phyloP scores from a whole-genome alignment of 2,329 filamentous ascomycete species.

The Xylaria sp. region DNA sequence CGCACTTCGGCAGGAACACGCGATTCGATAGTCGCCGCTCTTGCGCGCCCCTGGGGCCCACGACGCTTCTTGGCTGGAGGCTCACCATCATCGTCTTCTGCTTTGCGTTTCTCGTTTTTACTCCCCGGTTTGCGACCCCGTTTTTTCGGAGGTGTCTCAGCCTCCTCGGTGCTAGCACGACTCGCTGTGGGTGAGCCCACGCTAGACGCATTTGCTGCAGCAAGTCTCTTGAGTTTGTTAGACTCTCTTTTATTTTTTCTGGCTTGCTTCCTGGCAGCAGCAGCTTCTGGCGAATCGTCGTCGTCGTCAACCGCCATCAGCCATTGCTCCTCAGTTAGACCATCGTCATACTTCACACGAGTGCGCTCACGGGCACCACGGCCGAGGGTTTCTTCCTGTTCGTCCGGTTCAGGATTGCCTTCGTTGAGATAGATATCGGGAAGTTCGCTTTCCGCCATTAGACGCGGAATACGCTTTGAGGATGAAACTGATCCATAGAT shows the following conservation, averaged over 20 bases:
- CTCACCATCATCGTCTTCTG: slow-evolving; percentile 79
- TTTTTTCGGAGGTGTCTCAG: slow-evolving; percentile 79
- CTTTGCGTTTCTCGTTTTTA: slow-evolving; percentile 88
- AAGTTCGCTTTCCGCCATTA: slow-evolving; percentile 88
- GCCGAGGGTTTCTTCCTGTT: slow-evolving; percentile 80
- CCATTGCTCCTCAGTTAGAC: slow-evolving; percentile 98
- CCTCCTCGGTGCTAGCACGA: slow-evolving; percentile 84
- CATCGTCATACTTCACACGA: slow-evolving; percentile 94
- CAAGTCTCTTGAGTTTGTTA: slow-evolving; percentile 75
- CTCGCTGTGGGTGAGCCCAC: slow-evolving; percentile 84
- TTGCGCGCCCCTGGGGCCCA: slow-evolving; percentile 75
- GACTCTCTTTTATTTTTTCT: slow-evolving; percentile 81
- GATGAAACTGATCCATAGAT: slow-evolving; percentile 76
- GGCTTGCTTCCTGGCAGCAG: slow-evolving; percentile 88
- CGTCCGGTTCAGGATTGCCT: slow-evolving; percentile 81
- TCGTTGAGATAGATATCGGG: slow-evolving; percentile 95
- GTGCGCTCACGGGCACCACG: slow-evolving; percentile 96
- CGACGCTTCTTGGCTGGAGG: slow-evolving; percentile 82
- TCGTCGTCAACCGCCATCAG: slow-evolving; percentile 97
- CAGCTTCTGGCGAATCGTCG: slow-evolving; percentile 92
- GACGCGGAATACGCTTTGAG: slow-evolving; percentile 75
- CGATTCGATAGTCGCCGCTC: slow-evolving; percentile 60
- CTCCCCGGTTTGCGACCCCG: slow-evolving; percentile 82
- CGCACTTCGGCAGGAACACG: slow-evolving; percentile 77
- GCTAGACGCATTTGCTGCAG: slow-evolving; percentile 50